Evolutionary conservation across 352 stramenopile species (phyloP).

Genomic region (Saprolegnia parasitica): DNA sequence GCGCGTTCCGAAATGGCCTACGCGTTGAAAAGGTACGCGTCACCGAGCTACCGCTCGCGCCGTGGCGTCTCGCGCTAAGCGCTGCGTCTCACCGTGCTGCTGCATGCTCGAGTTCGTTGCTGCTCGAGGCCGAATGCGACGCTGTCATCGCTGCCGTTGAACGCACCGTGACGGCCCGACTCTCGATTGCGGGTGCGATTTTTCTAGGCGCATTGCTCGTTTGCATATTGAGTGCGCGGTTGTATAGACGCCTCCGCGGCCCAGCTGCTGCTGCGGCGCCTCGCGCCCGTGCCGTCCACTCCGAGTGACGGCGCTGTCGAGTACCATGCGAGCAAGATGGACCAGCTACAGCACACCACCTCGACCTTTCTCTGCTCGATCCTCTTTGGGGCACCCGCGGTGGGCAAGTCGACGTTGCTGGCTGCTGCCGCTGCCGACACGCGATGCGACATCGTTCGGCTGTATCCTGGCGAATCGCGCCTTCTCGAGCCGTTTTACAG

Average conservation of each 20-base stretch:
- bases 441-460: neutral
- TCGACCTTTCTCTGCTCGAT: conserved; percentile 13
- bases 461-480: neutral
- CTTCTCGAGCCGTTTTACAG: conserved; percentile 12
- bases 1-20: conserved; percentile 5
- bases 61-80: neutral
- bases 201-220: no score
- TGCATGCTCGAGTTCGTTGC: no score
- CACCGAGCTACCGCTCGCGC: neutral
- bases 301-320: neutral
- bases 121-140: no score
- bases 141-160: no score
- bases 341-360: conserved; percentile 1
- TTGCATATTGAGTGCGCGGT: no score
- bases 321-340: conserved; percentile 1
- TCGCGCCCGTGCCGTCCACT: neutral
- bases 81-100: neutral
- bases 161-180: no score
- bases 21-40: neutral
- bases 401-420: conserved; percentile 13
- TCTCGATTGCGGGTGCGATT: no score
- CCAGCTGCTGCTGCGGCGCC: no score
- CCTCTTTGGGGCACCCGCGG: conserved; percentile 5
- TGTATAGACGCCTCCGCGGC: no score
- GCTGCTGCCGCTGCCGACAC: neutral